Base-by-base conservation (phyloP, 2,329 filamentous ascomycete species). In the Arthroderma sp. region DNA sequence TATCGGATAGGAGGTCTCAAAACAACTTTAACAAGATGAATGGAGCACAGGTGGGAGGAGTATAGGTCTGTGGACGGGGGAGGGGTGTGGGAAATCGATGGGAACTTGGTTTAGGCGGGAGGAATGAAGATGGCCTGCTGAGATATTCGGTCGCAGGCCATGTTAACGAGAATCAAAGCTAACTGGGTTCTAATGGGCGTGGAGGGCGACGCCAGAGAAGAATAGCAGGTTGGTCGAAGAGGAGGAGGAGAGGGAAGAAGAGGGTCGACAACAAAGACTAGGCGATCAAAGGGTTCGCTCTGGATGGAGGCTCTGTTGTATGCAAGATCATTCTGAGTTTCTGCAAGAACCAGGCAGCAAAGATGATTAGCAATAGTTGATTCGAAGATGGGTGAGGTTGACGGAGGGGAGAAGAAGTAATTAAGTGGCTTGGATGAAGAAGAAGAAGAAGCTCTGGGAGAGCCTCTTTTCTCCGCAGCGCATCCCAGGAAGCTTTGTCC, bases 131-230 rank as follows among this genome's bases (percentile, higher is more conserved):
- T 50, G 54, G 54, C 56, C 51, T 51, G 52, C 51, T 51, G 51
- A 51, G 44, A 46, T 29, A 47, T 50, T 48, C 48, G 53, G 44
- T 51, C 55, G 59, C 53, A 47, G 57, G 58, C 64, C 64, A 66
- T 66, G 60, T 64, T 67, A 61, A 62, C 55, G 15, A 22, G 15
- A 22, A 22, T 22, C 15, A 22, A 22, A 22, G 15, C 15, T 22
- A 22, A 22, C 15, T 22, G 15, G 15, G 15, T 22, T n/a, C 9
- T 8, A 38, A 22, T 27, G 36, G 22, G 10, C 15, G 36, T n/a
- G 36, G 36, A 15, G 8, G 9, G 36, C 8, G 8, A 10, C 8
- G 10, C 27, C n/a, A 30, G 10, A 10, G 36, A 29, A 43, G 29
- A 40, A 6, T 8, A 11, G n/a, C 15, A 11, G 40, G 5, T 42